Percentiles rank a stretch among this genome's conserved stretches.
phyloP scores from a whole-genome alignment of 805 yeast species.

The Jamesozyma piceae region DNA sequence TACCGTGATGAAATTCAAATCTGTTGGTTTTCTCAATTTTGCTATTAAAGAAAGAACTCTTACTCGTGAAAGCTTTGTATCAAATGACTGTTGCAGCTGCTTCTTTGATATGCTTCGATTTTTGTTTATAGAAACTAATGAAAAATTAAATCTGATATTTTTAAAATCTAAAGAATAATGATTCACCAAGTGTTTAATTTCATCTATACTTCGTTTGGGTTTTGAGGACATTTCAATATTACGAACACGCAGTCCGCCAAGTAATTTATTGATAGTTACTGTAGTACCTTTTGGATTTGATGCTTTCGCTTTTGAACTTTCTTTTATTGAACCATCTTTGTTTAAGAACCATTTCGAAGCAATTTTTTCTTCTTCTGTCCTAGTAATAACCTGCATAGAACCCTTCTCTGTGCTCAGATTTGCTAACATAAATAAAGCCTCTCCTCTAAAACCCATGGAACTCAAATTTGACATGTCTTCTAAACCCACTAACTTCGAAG shows the following conservation, averaged over 20 bases:
- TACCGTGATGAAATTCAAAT: constrained; percentile 12
- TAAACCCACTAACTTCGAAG: constrained; percentile 33
- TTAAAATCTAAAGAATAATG: constrained; percentile 29
- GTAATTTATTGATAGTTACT: constrained; percentile 27
- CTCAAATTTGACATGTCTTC: constrained; percentile 25
- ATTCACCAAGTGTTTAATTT: constrained; percentile 19
- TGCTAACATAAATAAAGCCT: constrained; percentile 36
- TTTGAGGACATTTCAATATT: constrained; percentile 24
- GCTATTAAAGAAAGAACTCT: constrained; percentile 10
- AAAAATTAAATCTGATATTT: constrained; percentile 27
- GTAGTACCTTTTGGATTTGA: constrained; percentile 33
- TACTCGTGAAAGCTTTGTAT: constrained; percentile 8
- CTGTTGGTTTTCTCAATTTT: constrained; percentile 6
- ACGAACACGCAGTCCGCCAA: constrained; percentile 30
- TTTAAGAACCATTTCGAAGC: constrained; percentile 33
- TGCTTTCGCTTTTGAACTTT: constrained; percentile 11
- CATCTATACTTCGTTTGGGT: constrained; percentile 18
- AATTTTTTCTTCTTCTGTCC: constrained; percentile 23
- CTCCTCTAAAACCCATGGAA: constrained; percentile 44
- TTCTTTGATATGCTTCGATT: constrained; percentile 11
- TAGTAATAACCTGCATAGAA: constrained; percentile 26
- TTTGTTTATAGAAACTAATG: constrained; percentile 14
- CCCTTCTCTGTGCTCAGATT: constrained; percentile 21
- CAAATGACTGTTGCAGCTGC: constrained; percentile 11
- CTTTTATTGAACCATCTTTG: constrained; percentile 20